Percentiles rank a stretch among this genome's conserved stretches.
Conservation (phyloP, 1,139 yeast genomes). For the Tardiomyces digboiensis region DNA sequence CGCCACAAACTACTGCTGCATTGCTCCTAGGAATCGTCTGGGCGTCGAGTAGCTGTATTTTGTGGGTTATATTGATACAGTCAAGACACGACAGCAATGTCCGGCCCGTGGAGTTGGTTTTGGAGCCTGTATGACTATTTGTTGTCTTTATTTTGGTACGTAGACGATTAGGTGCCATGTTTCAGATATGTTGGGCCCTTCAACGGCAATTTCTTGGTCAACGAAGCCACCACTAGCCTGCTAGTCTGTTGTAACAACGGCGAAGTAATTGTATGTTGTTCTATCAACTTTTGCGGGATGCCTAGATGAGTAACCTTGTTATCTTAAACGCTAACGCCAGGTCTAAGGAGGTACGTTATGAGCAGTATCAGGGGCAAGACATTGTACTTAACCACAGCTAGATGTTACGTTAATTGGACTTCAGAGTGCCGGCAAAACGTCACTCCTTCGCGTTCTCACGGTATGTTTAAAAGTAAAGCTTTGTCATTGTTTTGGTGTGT, state of each 20-base stretch:
- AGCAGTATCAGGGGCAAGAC: not conserved
- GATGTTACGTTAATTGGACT: constrained; percentile 30
- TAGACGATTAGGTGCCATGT: not conserved
- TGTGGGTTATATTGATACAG: no score
- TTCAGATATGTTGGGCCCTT: no score
- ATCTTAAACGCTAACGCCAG: not conserved
- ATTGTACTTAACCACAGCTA: constrained; percentile 13
- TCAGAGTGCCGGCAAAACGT: constrained; percentile 34
- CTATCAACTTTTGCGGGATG: no score
- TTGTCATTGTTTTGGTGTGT: no score
- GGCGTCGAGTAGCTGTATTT: no score
- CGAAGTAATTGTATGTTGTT: no score
- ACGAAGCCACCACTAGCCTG: no score
- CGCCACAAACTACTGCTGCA: no score
- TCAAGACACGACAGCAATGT: not conserved
- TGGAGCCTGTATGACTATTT: constrained; percentile 8
- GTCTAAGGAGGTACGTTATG: not conserved
- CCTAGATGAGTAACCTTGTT: no score
- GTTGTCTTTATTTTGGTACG: constrained; percentile 9
- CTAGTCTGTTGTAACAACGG: no score
- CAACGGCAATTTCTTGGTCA: no score
- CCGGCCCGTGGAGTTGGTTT: constrained; percentile 3
- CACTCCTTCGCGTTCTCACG: constrained; percentile 23
- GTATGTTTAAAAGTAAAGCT: not conserved
- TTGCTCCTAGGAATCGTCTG: no score